phyloP scores from a whole-genome alignment of 306 rosid species.

The Mimosa bimucronata region DNA sequence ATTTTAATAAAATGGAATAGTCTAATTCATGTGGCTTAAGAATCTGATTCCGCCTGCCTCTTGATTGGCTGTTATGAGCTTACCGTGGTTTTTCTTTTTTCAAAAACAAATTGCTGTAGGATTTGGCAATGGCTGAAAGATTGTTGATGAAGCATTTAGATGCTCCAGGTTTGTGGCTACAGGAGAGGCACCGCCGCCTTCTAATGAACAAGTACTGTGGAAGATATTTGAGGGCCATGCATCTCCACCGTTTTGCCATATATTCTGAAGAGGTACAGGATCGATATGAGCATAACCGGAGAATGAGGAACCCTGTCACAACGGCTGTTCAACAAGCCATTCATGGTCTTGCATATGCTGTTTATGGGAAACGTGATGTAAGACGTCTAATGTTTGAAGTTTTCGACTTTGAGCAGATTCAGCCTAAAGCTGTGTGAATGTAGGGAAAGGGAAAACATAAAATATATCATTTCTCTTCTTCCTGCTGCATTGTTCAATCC shows the following conservation, averaged over 20 bases:
- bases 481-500: constrained; percentile 1
- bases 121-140: constrained; percentile 94
- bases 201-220: constrained; percentile 92
- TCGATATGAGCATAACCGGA: constrained; percentile 71
- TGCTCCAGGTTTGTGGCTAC: constrained; percentile 94
- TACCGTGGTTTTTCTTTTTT: not conserved
- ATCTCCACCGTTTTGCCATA: constrained; percentile 64
- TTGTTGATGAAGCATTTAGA: constrained; percentile 95
- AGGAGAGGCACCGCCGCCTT: constrained; percentile 80
- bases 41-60: constrained; percentile 21
- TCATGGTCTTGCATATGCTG: constrained; percentile 86
- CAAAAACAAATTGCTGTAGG: constrained; percentile 48
- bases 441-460: constrained; percentile 12
- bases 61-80: constrained; percentile 3
- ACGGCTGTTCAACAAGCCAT: constrained; percentile 89
- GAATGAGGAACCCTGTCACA: constrained; percentile 81
- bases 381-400: constrained; percentile 93
- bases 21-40: constrained; percentile 10
- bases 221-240: constrained; percentile 79
- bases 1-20: too few relatives aligned
- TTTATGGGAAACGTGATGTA: constrained; percentile 93
- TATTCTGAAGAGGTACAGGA: constrained; percentile 68
- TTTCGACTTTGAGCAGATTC: constrained; percentile 90
- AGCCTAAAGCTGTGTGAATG: constrained; percentile 77
- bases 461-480: constrained; percentile 23